Evolutionary conservation across 2,329 filamentous ascomycete species (phyloP).

Genomic region (Paecilomyces sp.): DNA sequence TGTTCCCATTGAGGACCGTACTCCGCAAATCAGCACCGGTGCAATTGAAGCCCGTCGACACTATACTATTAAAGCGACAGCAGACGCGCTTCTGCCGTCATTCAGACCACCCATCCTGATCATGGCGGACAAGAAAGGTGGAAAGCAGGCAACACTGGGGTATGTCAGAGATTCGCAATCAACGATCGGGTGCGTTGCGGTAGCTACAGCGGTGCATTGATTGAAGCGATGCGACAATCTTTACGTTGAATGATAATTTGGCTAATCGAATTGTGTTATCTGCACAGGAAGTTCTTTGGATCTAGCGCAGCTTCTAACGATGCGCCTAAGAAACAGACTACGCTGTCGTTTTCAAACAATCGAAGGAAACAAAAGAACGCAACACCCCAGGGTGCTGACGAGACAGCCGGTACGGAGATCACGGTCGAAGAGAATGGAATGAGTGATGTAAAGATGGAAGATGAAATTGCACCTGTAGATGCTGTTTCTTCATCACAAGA

Average conservation of each 20-base stretch:
- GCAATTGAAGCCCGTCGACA: neutral
- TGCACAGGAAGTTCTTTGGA: constrained; percentile 74
- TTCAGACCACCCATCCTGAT: neutral
- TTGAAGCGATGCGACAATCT: neutral
- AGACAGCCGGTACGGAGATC: neutral
- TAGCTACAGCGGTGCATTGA: constrained; percentile 5
- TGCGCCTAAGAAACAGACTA: constrained; percentile 66
- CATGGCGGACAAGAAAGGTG: constrained; percentile 23
- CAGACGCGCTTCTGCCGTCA: neutral
- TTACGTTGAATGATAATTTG: neutral
- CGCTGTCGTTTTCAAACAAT: constrained; percentile 62
- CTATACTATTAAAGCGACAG: neutral
- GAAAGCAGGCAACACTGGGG: constrained; percentile 78
- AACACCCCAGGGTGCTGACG: neutral
- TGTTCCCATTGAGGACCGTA: neutral
- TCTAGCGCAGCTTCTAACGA: constrained; percentile 49
- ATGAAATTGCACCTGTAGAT: constrained; percentile 7
- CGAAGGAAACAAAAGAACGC: constrained; percentile 32
- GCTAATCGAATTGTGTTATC: constrained; percentile 5
- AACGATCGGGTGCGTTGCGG: constrained; percentile 59
- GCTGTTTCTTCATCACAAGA: constrained; percentile 8
- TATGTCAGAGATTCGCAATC: constrained; percentile 71
- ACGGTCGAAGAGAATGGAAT: constrained; percentile 8
- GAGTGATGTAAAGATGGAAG: constrained; percentile 8
- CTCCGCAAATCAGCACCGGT: neutral